Conservation (phyloP, 192 early-diverging fungal genomes). For the Backusella macrospora region DNA sequence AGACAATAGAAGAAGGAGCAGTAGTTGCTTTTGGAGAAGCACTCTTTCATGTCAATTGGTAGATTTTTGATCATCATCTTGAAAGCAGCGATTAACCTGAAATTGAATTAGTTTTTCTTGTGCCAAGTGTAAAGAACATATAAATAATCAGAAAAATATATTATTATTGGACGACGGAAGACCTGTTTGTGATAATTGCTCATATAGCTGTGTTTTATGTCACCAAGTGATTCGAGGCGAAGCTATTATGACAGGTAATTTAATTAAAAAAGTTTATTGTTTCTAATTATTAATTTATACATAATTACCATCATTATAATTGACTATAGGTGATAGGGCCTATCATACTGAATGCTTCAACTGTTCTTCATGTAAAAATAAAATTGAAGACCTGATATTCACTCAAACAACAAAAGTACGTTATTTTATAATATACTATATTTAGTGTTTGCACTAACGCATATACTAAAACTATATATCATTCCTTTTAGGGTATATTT, state of each 20-base stretch:
- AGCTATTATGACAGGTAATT: constrained; percentile 74
- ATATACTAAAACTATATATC: background rate
- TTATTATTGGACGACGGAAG: constrained; percentile 75
- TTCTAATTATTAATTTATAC: background rate
- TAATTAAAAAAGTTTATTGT: constrained; percentile 33
- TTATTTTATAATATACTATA: constrained; percentile 11
- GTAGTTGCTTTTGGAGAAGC: constrained; percentile 84
- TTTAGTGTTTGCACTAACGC: background rate
- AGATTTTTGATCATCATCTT: constrained; percentile 32
- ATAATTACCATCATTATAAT: constrained; percentile 10
- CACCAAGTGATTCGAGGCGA: constrained; percentile 75
- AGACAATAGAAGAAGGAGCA: constrained; percentile 72
- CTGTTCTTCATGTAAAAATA: constrained; percentile 70
- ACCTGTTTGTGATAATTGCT: constrained; percentile 82
- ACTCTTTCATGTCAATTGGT: constrained; percentile 83
- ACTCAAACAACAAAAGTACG: constrained; percentile 73
- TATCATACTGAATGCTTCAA: constrained; percentile 83
- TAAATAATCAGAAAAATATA: constrained; percentile 76
- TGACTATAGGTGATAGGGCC: constrained; percentile 62
- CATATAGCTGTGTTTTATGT: constrained; percentile 75
- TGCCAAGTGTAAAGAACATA: constrained; percentile 70
- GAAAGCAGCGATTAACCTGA: constrained; percentile 24
- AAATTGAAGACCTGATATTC: constrained; percentile 78
- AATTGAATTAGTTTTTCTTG: constrained; percentile 66
- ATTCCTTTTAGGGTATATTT: constrained; percentile 61